Evolutionary conservation across 352 stramenopile genomes (phyloP).

Genomic region (Paralagenidium karlingii): DNA sequence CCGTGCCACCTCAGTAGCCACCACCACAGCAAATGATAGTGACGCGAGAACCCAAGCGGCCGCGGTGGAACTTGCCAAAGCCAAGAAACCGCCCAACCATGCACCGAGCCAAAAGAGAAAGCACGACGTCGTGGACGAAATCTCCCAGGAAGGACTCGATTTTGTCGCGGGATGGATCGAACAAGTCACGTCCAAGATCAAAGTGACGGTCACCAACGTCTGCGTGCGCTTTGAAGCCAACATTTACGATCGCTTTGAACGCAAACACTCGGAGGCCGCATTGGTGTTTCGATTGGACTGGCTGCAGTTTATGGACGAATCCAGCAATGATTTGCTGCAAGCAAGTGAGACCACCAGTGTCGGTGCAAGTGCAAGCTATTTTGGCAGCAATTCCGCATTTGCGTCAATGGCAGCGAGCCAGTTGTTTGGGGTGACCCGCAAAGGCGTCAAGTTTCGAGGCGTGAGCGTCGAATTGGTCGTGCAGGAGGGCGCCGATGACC

Average conservation of each 20-base stretch:
- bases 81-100: not conserved
- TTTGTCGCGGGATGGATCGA: conserved; percentile 86
- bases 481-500: conserved; percentile 27
- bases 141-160: conserved; percentile 82
- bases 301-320: conserved; percentile 78
- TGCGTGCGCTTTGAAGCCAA: conserved; percentile 64
- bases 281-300: conserved; percentile 66
- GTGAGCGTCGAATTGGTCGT: conserved; percentile 73
- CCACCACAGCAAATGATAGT: conserved; percentile 1
- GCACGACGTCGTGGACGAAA: conserved; percentile 45
- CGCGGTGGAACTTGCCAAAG: not conserved
- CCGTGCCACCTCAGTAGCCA: conserved; percentile 1
- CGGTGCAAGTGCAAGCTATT: conserved; percentile 9
- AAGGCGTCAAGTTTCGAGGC: conserved; percentile 72
- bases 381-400: no score
- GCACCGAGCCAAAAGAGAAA: not conserved
- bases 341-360: no score
- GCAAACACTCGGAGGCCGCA: conserved; percentile 6
- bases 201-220: conserved; percentile 80
- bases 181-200: conserved; percentile 84
- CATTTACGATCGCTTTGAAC: conserved; percentile 10
- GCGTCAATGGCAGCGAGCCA: conserved; percentile 72
- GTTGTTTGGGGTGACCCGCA: conserved; percentile 75
- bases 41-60: conserved; percentile 1
- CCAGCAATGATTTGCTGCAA: no score